Base-by-base conservation (phyloP, 257 asterid species). In the Anisodus tanguticus region DNA sequence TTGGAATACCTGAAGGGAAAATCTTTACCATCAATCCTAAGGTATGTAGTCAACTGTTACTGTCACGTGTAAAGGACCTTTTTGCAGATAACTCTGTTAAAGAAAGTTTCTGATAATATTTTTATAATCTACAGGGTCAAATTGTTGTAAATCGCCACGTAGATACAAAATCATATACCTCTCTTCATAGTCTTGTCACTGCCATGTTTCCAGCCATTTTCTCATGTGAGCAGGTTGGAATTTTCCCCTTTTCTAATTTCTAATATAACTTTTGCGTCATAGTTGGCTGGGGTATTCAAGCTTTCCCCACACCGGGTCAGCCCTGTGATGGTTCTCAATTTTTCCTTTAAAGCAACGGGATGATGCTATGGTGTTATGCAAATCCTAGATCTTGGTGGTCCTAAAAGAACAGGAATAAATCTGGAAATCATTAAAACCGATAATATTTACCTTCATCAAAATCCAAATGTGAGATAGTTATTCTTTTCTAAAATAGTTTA, bases 1-100 rank as follows among this genome's bases (percentile, higher is more conserved):
- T 94, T 58, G 98, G 98, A 83, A 94, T 94, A 51, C 97, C 98
- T 7, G 88, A 84, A 83, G 97, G 94, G 16, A 94, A 94, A 87
- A 94, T 94, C 85, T 94, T 94, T 81, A 94, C 90, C 80, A 94
- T 94, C 82, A 94, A 94, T 77, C 94, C 98, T 62, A 94, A 92
- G 98, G 97, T 94, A 90, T n/a, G 17, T 43, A 35, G 49, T 19
- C 13, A 82, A 82, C 77, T 37, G 2, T 31, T 70, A 54, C 85
- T 37, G 6, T 6, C 49, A 45, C 82, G 79, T 39, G 82, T 80
- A 83, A 49, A 10, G 70, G 84, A 51, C 58, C 79, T n/a, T 47
- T 31, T 13, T 51, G 62, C 31, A 53, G 49, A 51, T 60, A 39
- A 84, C 57, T 77, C 74, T 83, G 43, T 82, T 74, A 79, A 54